These are phyloP conservation scores for Argentina anserina DNA, from an alignment of 306 rosid species.

Conservation along the genomic window DNA sequence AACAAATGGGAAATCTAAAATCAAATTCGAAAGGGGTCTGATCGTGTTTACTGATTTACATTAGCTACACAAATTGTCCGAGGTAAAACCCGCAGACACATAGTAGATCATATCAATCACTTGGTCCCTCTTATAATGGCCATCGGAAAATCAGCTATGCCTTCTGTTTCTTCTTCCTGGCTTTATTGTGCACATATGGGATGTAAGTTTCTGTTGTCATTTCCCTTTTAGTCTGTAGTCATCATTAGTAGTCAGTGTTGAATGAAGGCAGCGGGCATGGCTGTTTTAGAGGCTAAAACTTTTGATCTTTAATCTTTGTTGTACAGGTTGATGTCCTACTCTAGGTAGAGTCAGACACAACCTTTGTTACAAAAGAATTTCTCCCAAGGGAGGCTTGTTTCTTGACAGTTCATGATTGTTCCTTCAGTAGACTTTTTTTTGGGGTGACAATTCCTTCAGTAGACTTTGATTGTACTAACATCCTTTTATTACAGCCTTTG, in stretches of 20 bases:
- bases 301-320: conserved; percentile 8
- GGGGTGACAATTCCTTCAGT: too few relatives aligned
- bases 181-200: conserved; percentile 28
- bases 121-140: conserved; percentile 16
- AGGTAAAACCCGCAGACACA: conserved; percentile 33
- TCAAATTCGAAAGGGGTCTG: conserved; percentile 56
- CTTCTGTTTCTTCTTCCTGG: conserved; percentile 18
- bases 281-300: background rate
- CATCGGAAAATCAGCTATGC: conserved; percentile 24
- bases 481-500: background rate
- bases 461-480: background rate
- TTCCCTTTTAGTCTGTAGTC: conserved; percentile 9
- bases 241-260: background rate
- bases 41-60: conserved; percentile 40
- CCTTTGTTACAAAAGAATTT: conserved; percentile 13
- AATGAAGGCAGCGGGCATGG: background rate
- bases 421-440: background rate
- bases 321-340: conserved; percentile 25
- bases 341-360: background rate
- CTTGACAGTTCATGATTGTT: background rate
- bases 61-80: conserved; percentile 22
- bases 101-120: conserved; percentile 21
- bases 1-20: conserved; percentile 83
- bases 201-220: conserved; percentile 10
- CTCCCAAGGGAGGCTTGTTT: conserved; percentile 13